Evolutionary conservation across 306 rosid genomes (phyloP).

Genomic region (Glycyrrhiza uralensis): DNA sequence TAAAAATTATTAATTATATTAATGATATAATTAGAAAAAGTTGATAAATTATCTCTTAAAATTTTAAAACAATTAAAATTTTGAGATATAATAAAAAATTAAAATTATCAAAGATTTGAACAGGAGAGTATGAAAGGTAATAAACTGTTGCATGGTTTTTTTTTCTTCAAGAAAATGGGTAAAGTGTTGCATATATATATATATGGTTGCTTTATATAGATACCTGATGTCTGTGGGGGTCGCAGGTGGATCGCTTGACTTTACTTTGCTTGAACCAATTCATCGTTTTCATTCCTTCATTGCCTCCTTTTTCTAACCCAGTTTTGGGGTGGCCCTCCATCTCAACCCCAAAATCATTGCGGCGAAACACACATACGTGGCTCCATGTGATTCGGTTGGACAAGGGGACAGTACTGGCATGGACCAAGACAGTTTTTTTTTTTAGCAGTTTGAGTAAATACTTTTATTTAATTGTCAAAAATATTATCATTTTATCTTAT

Average conservation of each 20-base stretch:
- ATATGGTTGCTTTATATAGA: not conserved
- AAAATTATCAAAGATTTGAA: no score
- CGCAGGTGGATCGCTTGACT: not conserved
- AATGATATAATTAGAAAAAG: no score
- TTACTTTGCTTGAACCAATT: conserved; percentile 16
- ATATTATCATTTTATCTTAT: no score
- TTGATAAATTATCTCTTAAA: no score
- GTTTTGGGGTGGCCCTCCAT: conserved; percentile 18
- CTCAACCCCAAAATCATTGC: conserved; percentile 9
- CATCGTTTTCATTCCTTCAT: not conserved
- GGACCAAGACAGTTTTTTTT: not conserved
- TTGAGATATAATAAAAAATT: no score
- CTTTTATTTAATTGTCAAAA: no score
- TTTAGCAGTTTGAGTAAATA: no score
- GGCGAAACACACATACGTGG: not conserved
- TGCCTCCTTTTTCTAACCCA: not conserved
- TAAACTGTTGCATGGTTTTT: not conserved
- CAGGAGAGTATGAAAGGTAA: no score
- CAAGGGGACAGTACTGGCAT: not conserved
- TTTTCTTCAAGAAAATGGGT: not conserved
- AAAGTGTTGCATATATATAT: not conserved
- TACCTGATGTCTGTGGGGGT: not conserved
- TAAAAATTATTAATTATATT: no score
- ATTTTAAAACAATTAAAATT: not conserved
- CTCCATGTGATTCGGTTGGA: conserved; percentile 4